Evolutionary conservation across 148 eudicot species (phyloP).

Genomic region (Polygonum maritimum): DNA sequence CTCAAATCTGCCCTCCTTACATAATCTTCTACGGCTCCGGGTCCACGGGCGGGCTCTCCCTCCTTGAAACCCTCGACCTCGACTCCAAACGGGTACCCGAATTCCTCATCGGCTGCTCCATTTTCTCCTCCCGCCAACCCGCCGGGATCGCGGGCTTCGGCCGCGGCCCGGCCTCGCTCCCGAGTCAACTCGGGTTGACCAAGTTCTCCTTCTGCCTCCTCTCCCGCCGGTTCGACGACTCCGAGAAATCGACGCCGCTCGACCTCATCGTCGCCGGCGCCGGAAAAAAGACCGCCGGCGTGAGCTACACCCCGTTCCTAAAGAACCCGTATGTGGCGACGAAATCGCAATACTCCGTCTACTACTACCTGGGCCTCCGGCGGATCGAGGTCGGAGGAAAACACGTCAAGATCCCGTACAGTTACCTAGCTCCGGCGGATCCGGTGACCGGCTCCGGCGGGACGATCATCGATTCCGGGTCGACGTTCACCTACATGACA

Average conservation of each 20-base stretch:
- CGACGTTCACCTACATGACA: slow-evolving; percentile 62
- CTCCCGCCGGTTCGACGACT: slow-evolving; percentile 54
- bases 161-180: slow-evolving; percentile 49
- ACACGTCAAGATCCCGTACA: slow-evolving; percentile 37
- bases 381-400: slow-evolving; percentile 56
- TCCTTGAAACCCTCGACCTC: slow-evolving; percentile 43
- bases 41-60: slow-evolving; percentile 36
- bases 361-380: slow-evolving; percentile 45
- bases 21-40: slow-evolving; percentile 51
- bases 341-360: slow-evolving; percentile 22
- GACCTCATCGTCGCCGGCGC: slow-evolving; percentile 12
- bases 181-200: slow-evolving; percentile 44
- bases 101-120: slow-evolving; percentile 58
- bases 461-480: slow-evolving; percentile 59
- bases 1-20: slow-evolving; percentile 36
- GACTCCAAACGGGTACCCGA: slow-evolving; percentile 18
- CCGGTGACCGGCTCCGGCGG: slow-evolving; percentile 47
- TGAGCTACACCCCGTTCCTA: slow-evolving; percentile 43
- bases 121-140: slow-evolving; percentile 41
- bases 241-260: slow-evolving; percentile 33
- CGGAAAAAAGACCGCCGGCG: slow-evolving; percentile 11
- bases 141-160: slow-evolving; percentile 75
- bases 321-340: slow-evolving; percentile 24
- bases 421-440: slow-evolving; percentile 25
- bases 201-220: slow-evolving; percentile 66